phyloP scores from a whole-genome alignment of 345 rosid species.

The Salix purpurea region DNA sequence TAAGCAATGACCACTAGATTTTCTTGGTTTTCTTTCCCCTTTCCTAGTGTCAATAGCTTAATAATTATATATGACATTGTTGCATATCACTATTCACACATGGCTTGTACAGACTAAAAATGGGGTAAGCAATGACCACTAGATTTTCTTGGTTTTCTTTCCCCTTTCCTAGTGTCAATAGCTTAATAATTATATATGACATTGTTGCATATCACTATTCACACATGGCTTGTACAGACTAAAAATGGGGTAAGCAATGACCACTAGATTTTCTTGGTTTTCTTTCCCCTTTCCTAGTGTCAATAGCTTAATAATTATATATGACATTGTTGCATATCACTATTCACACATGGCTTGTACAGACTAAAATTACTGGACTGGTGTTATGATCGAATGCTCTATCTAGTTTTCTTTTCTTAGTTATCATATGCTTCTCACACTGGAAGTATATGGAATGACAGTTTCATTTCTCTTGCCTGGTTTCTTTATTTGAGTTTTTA shows the following conservation, averaged over 20 bases:
- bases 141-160: background rate
- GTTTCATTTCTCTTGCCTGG: background rate
- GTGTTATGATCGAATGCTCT: background rate
- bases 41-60: background rate
- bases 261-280: background rate
- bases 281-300: background rate
- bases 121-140: slow-evolving; percentile 41
- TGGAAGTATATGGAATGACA: background rate
- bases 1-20: slow-evolving; percentile 11
- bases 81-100: too few species aligned
- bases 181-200: background rate
- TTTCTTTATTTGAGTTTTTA: background rate
- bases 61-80: too few species aligned
- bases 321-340: background rate
- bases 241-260: slow-evolving; percentile 42
- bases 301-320: background rate
- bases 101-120: too few species aligned
- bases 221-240: background rate
- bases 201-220: background rate
- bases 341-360: background rate
- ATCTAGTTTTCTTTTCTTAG: background rate
- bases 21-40: background rate
- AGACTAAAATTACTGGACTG: background rate
- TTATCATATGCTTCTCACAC: background rate
- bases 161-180: background rate